phyloP scores from a whole-genome alignment of 257 asterid species.

The Solanum gandarillasii region DNA sequence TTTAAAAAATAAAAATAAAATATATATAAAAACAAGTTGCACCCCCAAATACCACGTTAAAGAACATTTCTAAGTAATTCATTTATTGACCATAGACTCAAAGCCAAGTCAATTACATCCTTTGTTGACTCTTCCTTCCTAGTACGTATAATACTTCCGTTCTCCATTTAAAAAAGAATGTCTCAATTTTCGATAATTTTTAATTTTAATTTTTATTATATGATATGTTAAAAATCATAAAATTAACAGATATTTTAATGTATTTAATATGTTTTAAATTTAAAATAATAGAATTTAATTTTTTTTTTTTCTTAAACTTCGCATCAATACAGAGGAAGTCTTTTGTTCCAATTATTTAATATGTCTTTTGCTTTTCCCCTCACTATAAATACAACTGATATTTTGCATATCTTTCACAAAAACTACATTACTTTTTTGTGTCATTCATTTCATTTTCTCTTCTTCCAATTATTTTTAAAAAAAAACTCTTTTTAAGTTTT shows the following conservation, averaged over 20 bases:
- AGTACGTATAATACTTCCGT: fast-evolving
- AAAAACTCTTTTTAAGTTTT: not conserved
- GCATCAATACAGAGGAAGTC: not conserved
- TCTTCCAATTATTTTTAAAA: too few relatives aligned
- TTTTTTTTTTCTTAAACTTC: not conserved
- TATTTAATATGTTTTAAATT: not conserved
- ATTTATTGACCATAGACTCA: not conserved
- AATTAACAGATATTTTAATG: not conserved
- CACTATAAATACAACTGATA: not conserved
- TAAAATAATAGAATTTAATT: not conserved
- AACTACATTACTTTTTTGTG: not conserved
- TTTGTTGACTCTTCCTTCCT: not conserved
- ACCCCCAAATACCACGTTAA: not conserved
- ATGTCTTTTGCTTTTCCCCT: not conserved
- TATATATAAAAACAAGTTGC: not conserved
- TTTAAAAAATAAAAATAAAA: not conserved
- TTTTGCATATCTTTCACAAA: not conserved
- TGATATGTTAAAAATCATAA: not conserved
- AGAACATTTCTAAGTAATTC: not conserved
- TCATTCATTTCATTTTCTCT: not conserved
- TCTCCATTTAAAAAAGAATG: not conserved
- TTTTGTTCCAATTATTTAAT: not conserved
- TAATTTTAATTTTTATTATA: not conserved
- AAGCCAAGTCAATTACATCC: not conserved
- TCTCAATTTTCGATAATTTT: fast-evolving